phyloP scores from a whole-genome alignment of 129 eudicot genomes.

The Rutidosis leptorrhynchoides region DNA sequence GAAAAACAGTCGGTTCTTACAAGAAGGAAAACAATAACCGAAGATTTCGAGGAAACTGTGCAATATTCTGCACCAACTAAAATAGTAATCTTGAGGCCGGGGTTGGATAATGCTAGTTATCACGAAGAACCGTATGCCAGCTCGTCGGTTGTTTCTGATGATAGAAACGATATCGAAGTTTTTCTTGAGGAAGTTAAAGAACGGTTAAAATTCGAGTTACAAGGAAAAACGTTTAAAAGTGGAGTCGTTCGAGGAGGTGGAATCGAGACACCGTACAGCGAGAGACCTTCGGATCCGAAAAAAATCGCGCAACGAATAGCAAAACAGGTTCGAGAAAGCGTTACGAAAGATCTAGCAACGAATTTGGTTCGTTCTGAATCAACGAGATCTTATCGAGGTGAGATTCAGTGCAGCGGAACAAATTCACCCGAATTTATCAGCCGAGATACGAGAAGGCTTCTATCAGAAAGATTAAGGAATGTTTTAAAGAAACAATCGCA shows the following conservation, averaged over 20 bases:
- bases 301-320: constrained; percentile 63
- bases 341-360: constrained; percentile 52
- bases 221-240: constrained; percentile 46
- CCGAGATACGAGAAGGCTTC: constrained; percentile 62
- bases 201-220: constrained; percentile 70
- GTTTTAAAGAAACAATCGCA: constrained; percentile 55
- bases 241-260: constrained; percentile 71
- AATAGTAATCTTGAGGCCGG: constrained; percentile 81
- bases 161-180: constrained; percentile 72
- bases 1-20: constrained; percentile 29
- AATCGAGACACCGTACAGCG: constrained; percentile 78
- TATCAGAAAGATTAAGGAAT: constrained; percentile 76
- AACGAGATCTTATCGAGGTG: constrained; percentile 70
- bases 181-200: constrained; percentile 95
- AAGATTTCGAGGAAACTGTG: constrained; percentile 33
- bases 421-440: constrained; percentile 73
- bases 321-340: constrained; percentile 65
- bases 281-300: constrained; percentile 64
- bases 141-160: constrained; percentile 68
- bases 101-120: constrained; percentile 48
- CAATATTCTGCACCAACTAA: constrained; percentile 51
- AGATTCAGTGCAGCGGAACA: constrained; percentile 44
- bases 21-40: constrained; percentile 36
- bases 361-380: constrained; percentile 78
- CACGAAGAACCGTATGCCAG: constrained; percentile 65